Conservation (phyloP, 2,329 filamentous ascomycete genomes). For the Venturia asperata region DNA sequence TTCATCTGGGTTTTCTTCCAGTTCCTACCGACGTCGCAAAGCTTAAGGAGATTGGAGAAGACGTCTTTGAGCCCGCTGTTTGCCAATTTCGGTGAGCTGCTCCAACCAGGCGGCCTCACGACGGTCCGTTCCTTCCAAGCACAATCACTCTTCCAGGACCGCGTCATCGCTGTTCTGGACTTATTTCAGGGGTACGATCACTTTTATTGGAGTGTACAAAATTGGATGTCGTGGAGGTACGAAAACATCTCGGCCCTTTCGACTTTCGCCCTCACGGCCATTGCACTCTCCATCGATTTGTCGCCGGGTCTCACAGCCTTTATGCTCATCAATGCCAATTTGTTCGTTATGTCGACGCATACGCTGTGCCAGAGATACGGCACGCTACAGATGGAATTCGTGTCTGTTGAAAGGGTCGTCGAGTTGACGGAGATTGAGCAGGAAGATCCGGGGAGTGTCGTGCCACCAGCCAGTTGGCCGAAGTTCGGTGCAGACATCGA, state of each 20-base stretch:
- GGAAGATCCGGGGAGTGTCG: slow-evolving; percentile 59
- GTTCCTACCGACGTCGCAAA: slow-evolving; percentile 78
- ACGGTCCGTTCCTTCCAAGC: slow-evolving; percentile 79
- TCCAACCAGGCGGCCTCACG: slow-evolving; percentile 63
- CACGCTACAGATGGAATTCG: slow-evolving; percentile 83
- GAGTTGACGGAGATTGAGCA: slow-evolving; percentile 75
- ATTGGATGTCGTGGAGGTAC: slow-evolving; percentile 78
- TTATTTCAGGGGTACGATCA: slow-evolving; percentile 95
- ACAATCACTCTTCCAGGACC: slow-evolving; percentile 69
- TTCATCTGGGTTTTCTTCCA: slow-evolving; percentile 69
- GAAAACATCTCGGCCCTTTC: slow-evolving; percentile 64
- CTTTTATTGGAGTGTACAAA: slow-evolving; percentile 79
- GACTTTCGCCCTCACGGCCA: slow-evolving; percentile 63
- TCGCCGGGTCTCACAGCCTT: slow-evolving; percentile 77
- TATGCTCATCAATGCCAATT: slow-evolving; percentile 64
- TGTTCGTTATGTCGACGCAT: slow-evolving; percentile 62
- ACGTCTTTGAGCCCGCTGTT: slow-evolving; percentile 81
- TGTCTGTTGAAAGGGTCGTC: slow-evolving; percentile 79
- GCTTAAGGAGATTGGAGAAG: slow-evolving; percentile 77
- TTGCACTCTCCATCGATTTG: slow-evolving; percentile 68
- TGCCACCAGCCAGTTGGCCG: slow-evolving; percentile 72
- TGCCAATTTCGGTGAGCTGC: slow-evolving; percentile 82
- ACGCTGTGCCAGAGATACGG: slow-evolving; percentile 72
- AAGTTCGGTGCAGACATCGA: slow-evolving; percentile 61
- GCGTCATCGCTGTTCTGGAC: slow-evolving; percentile 74